Conservation (phyloP, 2,329 filamentous ascomycete genomes). For the Hypoxylon sp. region DNA sequence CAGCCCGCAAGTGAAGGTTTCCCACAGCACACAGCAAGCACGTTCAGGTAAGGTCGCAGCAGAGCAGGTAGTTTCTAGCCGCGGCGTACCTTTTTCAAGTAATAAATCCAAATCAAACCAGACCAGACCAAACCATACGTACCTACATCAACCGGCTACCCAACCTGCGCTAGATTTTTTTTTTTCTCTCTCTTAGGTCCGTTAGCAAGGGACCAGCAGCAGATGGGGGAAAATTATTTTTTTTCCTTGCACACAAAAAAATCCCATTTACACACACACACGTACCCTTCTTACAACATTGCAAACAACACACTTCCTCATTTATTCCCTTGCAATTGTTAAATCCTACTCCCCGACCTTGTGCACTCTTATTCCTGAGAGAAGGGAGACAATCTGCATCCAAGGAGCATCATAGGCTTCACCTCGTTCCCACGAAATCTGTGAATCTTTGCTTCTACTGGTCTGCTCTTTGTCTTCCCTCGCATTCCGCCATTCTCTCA, state of each 20-base stretch:
- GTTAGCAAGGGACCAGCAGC: slow-evolving; percentile 37
- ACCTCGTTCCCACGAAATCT: slow-evolving; percentile 23
- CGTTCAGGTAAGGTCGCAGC: slow-evolving; percentile 3
- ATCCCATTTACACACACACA: slow-evolving; percentile 31
- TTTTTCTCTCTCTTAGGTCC: slow-evolving; percentile 36
- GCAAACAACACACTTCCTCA: slow-evolving; percentile 38
- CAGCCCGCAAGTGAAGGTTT: slow-evolving; percentile 11
- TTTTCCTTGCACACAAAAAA: slow-evolving; percentile 41
- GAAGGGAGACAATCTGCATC: slow-evolving; percentile 27
- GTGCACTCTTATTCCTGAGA: slow-evolving; percentile 26
- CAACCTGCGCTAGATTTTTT: slow-evolving; percentile 36
- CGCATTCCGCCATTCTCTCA: slow-evolving; percentile 5
- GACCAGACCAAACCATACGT: background rate
- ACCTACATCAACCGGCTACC: slow-evolving; percentile 29
- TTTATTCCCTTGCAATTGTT: slow-evolving; percentile 41
- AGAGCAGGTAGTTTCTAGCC: slow-evolving; percentile 21
- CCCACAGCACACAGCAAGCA: slow-evolving; percentile 12
- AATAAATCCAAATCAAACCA: slow-evolving; percentile 29
- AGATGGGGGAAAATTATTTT: slow-evolving; percentile 18
- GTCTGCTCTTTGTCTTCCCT: slow-evolving; percentile 30
- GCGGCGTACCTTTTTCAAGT: slow-evolving; percentile 29
- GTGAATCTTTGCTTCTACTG: slow-evolving; percentile 18
- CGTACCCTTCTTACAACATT: slow-evolving; percentile 28
- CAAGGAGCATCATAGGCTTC: slow-evolving; percentile 23
- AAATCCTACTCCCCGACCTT: slow-evolving; percentile 32